Conservation (phyloP, 176 grass and related monocot genomes). For the Tillandsia leiboldiana region DNA sequence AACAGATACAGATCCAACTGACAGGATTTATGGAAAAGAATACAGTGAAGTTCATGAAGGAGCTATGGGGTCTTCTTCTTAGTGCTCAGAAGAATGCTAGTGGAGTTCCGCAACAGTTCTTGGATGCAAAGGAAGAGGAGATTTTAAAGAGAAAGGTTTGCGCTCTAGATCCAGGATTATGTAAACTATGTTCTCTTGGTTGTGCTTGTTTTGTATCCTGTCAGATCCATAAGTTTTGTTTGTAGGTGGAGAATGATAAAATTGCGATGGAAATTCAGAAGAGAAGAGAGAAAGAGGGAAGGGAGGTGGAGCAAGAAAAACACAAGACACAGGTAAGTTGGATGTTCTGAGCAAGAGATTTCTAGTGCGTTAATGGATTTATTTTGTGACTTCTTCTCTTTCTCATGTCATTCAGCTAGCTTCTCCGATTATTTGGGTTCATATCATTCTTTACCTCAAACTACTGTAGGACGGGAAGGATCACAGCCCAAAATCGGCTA, state of each 20-base stretch:
- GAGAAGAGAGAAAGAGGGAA: conserved; percentile 76
- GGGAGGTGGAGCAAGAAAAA: conserved; percentile 47
- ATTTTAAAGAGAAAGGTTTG: conserved; percentile 70
- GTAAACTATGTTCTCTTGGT: not conserved
- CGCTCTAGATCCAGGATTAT: not conserved
- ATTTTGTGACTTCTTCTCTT: conserved; percentile 52
- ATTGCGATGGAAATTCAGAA: conserved; percentile 86
- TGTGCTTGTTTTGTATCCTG: not conserved
- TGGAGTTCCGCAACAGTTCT: conserved; percentile 92
- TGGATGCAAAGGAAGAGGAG: conserved; percentile 90
- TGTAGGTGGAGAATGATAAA: conserved; percentile 67
- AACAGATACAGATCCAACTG: conserved; percentile 89
- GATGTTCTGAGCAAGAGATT: conserved; percentile 20
- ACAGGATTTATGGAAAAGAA: conserved; percentile 99
- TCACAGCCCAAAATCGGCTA: conserved; percentile 42
- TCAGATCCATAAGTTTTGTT: not conserved
- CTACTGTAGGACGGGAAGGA: conserved; percentile 73
- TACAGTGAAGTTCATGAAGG: conserved; percentile 89
- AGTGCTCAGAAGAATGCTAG: conserved; percentile 88
- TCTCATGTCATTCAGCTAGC: conserved; percentile 94
- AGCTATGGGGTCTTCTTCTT: conserved; percentile 76
- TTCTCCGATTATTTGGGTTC: conserved; percentile 83
- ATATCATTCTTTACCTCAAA: conserved; percentile 98
- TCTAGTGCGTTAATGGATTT: conserved; percentile 26
- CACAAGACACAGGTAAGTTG: conserved; percentile 47